Evolutionary conservation across 2,329 filamentous ascomycete genomes (phyloP), one percentile per base, ranked within the genome.

Genomic region (Tolypocladium sp.): DNA sequence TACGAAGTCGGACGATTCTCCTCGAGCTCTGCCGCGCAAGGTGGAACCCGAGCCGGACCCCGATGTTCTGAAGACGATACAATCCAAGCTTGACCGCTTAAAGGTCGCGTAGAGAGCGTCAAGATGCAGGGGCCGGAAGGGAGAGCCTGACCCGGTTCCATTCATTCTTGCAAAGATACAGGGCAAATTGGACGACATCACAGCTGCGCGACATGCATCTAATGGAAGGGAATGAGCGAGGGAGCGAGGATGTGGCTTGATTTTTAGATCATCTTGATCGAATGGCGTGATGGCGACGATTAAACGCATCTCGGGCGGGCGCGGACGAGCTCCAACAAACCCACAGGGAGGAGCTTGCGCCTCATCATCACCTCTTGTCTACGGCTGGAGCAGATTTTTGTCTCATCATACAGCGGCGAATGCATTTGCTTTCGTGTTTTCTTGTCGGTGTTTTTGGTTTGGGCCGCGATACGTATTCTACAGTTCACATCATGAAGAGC

Each of bases 21-120:
- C 79, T 20, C 79, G 87, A 56, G 77, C 79, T 60, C 80, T 79
- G 59, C 82, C 84, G 17, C 82, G 80, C 64, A 85, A 82, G 67
- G 78, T 84, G 35, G 83, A 87, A 58, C 82, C 82, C 1, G 78
- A 82, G 65, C 83, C 82, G 2, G 84, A 89, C 67, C 83, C 84
- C 1, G 82, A 83, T 13, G 71, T 89, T 7, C 66, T 88, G 58
- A 79, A 77, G 66, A 77, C 75, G 55, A 74, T 89, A 25, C 80
- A 87, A 64, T 79, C 75, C 56, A 85, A 81, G 62, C 71, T 88
- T 56, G 75, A 76, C 57, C 69, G 67, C 33, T 63, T 82, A 60
- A 75, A 73, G 60, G 67, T 78, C 57, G 62, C 68, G 63, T 72
- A 65, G 61, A 54, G 25, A 10, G 6, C 30, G 42, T 35, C n/a